Evolutionary conservation across 2,329 filamentous ascomycete genomes (phyloP).

Genomic region (Lachnellula subtilissima): DNA sequence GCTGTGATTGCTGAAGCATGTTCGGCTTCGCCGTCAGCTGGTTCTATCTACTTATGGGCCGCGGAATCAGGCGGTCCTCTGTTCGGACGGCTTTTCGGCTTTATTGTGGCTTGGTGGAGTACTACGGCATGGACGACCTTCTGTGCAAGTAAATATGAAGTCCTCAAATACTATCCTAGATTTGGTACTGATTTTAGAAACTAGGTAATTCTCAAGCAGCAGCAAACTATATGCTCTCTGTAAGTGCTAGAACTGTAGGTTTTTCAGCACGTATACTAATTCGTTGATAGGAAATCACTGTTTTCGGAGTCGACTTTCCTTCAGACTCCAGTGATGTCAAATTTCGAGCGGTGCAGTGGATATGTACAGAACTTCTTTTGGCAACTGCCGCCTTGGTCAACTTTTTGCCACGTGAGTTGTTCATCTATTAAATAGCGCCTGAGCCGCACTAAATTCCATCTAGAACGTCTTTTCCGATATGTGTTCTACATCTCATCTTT

Average conservation of each 20-base stretch:
- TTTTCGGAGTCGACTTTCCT: conserved; percentile 52
- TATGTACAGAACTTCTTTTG: conserved; percentile 48
- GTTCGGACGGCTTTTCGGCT: conserved; percentile 33
- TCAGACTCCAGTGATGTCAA: conserved; percentile 48
- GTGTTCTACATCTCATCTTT: conserved; percentile 39
- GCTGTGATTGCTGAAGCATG: conserved; percentile 57
- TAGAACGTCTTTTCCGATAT: conserved; percentile 35
- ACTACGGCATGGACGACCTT: conserved; percentile 59
- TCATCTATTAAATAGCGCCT: too few relatives aligned
- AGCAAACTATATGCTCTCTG: conserved; percentile 49
- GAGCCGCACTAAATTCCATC: conserved; percentile 1
- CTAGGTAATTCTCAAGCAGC: conserved; percentile 48
- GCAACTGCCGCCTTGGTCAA: conserved; percentile 46
- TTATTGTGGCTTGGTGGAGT: conserved; percentile 59
- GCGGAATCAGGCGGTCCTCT: conserved; percentile 40
- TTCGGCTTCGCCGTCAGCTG: conserved; percentile 35
- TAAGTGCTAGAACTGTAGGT: conserved; percentile 23
- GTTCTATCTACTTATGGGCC: conserved; percentile 44
- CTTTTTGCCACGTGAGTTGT: conserved; percentile 43
- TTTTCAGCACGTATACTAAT: not conserved
- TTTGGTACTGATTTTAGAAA: not conserved
- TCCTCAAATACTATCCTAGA: not conserved
- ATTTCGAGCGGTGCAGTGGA: conserved; percentile 58
- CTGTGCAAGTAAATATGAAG: conserved; percentile 39
- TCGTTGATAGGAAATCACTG: conserved; percentile 45